Evolutionary conservation across 805 yeast genomes (phyloP), one percentile per base, ranked within the genome.

Genomic region (Alloascoidea africana): DNA sequence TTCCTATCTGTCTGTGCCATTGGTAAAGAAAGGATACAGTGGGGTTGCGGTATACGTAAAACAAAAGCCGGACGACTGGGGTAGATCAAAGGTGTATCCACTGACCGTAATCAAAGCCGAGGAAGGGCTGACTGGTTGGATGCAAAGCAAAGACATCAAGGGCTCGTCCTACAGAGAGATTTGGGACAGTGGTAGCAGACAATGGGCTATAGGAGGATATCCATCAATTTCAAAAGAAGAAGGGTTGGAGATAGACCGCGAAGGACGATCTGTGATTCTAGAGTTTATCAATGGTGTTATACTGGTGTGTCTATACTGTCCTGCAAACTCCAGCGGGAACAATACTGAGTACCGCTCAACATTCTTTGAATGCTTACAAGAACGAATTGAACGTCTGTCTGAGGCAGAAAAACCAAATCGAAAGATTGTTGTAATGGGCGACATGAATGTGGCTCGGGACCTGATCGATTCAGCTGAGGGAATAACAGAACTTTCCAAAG

Each of bases 11-110:
- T 65, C 89, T 0, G 59, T 85, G 8, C 94, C 96, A 0, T 53
- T 52, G 6, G 40, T 51, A 2, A 81, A 74, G 51, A 81, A 75
- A 49, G 97, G 97, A 0, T 91, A 91, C 53, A 72, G 89, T 39
- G 98, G 98, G 0, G 96, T 89, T 1, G 94, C 87, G 0, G 69
- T 89, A 2, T 89, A 83, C 56, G 66, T 83, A 2, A 59, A 86
- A 35, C 55, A 61, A 2, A 73, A 78, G 1, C 46, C 50, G 1
- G 81, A 77, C 17, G 54, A 68, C 0, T n/a, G n/a, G n/a, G n/a
- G n/a, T n/a, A n/a, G n/a, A n/a, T n/a, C n/a, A n/a, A n/a, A n/a
- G n/a, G 50, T 54, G 1, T 34, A 44, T 16, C 52, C 65, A 2
- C 51, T 86, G 17, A 57, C 64, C 2, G 84, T 85, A 1, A 37